These are phyloP conservation scores for Sporothrix curviconia DNA, from an alignment of 2,329 filamentous ascomycete genomes.

Conservation along the genomic window DNA sequence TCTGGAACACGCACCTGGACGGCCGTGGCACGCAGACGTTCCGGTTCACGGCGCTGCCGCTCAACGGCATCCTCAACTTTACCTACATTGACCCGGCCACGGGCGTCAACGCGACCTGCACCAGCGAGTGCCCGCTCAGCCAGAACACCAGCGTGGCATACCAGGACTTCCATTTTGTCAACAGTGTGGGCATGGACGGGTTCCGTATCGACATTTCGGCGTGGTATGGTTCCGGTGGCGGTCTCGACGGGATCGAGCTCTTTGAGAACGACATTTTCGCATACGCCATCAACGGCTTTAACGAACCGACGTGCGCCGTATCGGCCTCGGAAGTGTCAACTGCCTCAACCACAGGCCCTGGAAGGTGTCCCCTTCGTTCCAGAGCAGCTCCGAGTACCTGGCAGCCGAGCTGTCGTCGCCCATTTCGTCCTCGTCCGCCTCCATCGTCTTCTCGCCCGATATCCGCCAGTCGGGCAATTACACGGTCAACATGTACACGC, in stretches of 20 bases:
- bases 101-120: conserved; percentile 64
- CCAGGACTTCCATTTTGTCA: conserved; percentile 91
- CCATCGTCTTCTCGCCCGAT: conserved; percentile 74
- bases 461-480: conserved; percentile 89
- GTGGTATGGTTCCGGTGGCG: conserved; percentile 81
- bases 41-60: conserved; percentile 75
- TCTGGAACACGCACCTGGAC: conserved; percentile 81
- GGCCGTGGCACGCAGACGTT: conserved; percentile 84
- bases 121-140: conserved; percentile 77
- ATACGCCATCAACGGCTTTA: conserved; percentile 81
- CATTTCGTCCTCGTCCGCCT: conserved; percentile 52
- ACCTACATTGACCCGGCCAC: conserved; percentile 75
- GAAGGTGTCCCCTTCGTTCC: conserved; percentile 58
- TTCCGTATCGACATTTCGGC: conserved; percentile 81
- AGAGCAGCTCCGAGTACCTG: conserved; percentile 71
- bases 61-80: conserved; percentile 92
- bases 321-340: conserved; percentile 53
- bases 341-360: conserved; percentile 69
- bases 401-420: conserved; percentile 55
- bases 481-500: conserved; percentile 83
- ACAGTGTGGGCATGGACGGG: conserved; percentile 75
- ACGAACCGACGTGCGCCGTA: conserved; percentile 74
- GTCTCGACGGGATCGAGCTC: conserved; percentile 77
- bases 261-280: conserved; percentile 79
- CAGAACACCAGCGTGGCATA: conserved; percentile 57